Evolutionary conservation across 176 grass and related monocot species (phyloP).

Genomic region (Hsuehochloa calcarea): DNA sequence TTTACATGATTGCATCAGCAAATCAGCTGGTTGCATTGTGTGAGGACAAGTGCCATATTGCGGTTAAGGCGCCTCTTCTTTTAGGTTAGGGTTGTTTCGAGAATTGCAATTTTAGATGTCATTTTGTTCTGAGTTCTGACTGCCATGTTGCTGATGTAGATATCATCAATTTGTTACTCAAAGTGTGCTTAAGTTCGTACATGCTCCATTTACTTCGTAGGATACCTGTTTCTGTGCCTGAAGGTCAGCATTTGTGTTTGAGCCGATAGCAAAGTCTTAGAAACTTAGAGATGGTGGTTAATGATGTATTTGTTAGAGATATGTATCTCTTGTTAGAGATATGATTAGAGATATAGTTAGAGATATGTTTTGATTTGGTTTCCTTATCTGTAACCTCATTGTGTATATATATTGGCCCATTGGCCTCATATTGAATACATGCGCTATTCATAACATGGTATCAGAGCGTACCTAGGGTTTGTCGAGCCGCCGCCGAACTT

Average conservation of each 20-base stretch:
- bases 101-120: background rate
- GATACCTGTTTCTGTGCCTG: background rate
- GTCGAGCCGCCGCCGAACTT: too few species aligned
- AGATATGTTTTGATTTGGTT: too few species aligned
- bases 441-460: too few species aligned
- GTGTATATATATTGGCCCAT: too few species aligned
- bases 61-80: background rate
- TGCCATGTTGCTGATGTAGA: background rate
- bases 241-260: background rate
- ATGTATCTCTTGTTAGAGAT: too few species aligned
- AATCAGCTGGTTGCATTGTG: background rate
- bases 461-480: too few species aligned
- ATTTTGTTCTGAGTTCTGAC: background rate
- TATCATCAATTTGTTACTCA: background rate
- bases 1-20: background rate
- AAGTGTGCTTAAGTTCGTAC: background rate
- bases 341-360: too few species aligned
- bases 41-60: background rate
- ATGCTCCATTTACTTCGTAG: background rate
- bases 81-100: background rate
- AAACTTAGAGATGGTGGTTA: background rate
- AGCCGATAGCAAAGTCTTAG: background rate
- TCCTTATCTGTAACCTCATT: too few species aligned
- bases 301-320: too few species aligned
- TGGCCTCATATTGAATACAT: too few species aligned